Evolutionary conservation across 768 basidiomycete species (phyloP), one percentile per base, ranked within the genome.

Genomic region (Lactarius trivialis): DNA sequence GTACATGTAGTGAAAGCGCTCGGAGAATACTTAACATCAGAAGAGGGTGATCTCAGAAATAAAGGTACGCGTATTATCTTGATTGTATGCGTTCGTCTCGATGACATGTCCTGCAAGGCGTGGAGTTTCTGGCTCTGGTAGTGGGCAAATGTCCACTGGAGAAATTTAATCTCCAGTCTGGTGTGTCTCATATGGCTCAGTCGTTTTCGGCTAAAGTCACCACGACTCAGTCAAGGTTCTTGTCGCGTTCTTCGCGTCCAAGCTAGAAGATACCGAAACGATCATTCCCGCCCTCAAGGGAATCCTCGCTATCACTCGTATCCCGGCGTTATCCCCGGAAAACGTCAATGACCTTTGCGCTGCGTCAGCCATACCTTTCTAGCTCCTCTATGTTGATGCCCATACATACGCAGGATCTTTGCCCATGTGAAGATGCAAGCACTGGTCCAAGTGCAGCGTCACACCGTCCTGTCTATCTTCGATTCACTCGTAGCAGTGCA

Each of bases 1-100:
- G 76, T 94, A 5, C 81, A 86, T 64, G 75, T 98, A 24, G 91
- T 98, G 37, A 93, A 91, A 70, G 85, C 86, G 28, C 81, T 97
- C 0, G 92, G 92, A 45, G 88, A 91, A 67, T 93, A 89, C 69
- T 77, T 99, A 15, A 95, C 91, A 0, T 85, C 91, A 2, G 91
- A 94, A 60, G 89, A 96, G 58, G 90, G 88, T 68, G 76, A 79
- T 4, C 73, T 88, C 12, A 81, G 96, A 32, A 82, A 83, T 9
- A 92, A 92, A 78, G 96, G 96, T 92, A 62, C 39, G 39, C 15
- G 7, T 28, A 3, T 2, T 21, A 7, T 26, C 17, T 30, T 17
- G 36, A 24, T 28, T 34, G 12, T 54, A 60, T 37, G 34, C 30
- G 36, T 14, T 34, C 21, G 14, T 15, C 34, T 58, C 21, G 24